Evolutionary conservation across 352 stramenopile species (phyloP), one percentile per base, ranked within the genome.

Genomic region (Thraustochytrium sp.): DNA sequence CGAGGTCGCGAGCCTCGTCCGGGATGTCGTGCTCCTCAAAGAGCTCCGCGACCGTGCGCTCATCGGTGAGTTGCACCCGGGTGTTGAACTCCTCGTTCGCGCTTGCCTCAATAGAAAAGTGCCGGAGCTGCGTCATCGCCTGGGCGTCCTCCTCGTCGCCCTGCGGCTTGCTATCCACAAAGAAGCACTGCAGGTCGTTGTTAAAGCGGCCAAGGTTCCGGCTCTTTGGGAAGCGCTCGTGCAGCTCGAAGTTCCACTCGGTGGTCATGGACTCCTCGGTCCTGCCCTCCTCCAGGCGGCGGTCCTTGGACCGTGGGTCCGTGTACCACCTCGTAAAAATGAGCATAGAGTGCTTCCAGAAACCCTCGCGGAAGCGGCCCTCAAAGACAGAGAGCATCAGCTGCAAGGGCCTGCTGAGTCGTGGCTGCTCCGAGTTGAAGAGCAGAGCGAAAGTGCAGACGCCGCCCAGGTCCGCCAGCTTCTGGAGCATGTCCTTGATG

Each of bases 381-480:
- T 72, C 11, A n/a, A 72, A 72, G 59, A 49, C 40, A n/a, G 59
- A 44, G 23, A 72, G 59, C 59, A 72, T 72, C n/a, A 38, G 59
- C 59, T 72, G 0, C 13, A 72, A 26, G 0, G 59, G 59, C 13
- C 59, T 26, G 21, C 40, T 11, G 13, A 72, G 59, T 0, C 59
- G 59, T 26, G 59, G 59, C 0, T 72, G 13, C 23, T 72, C 13
- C 59, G 59, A 72, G 59, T 72, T 72, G 59, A 72, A 72, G 40
- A 72, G 59, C 8, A 72, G 13, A n/a, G 36, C 59, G 36, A 72
- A 72, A 3, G 40, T 72, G 59, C 36, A 9, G 36, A 72, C 59
- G 5, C 59, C 59, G 2, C 59, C 59, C 4, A 72, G 59, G 0
- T 72, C 36, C 8, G 36, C 36, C 8, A 72, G 2, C 23, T 72